Evolutionary conservation across 2,329 filamentous ascomycete genomes (phyloP).

Genomic region (Pyrenophora tritici-repentis): DNA sequence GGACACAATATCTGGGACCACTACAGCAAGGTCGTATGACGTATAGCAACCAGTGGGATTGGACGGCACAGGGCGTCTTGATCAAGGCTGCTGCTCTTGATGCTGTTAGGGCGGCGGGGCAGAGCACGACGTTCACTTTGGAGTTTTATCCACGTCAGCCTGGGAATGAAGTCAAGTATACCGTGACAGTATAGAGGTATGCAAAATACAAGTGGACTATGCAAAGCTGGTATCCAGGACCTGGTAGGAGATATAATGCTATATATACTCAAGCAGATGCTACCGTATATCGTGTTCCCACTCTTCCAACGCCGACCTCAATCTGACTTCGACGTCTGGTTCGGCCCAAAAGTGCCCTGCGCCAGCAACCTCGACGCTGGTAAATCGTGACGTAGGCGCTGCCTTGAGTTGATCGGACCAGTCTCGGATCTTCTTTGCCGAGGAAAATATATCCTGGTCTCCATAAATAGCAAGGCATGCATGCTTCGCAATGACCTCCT

Average conservation of each 20-base stretch:
- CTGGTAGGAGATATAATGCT: too few relatives aligned
- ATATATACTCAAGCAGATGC: too few relatives aligned
- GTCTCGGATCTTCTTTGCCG: slow-evolving; percentile 64
- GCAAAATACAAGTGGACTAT: too few relatives aligned
- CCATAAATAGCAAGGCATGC: slow-evolving; percentile 74
- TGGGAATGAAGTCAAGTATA: slow-evolving; percentile 58
- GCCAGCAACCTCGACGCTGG: slow-evolving; percentile 51
- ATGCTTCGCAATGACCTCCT: slow-evolving; percentile 31
- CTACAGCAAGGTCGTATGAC: slow-evolving; percentile 57
- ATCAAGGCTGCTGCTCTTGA: slow-evolving; percentile 54
- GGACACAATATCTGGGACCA: slow-evolving; percentile 59
- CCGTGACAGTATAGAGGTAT: slow-evolving; percentile 45
- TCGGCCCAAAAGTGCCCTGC: slow-evolving; percentile 60
- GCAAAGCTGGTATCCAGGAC: too few relatives aligned
- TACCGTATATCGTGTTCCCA: slow-evolving; percentile 39
- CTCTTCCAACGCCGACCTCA: slow-evolving; percentile 47
- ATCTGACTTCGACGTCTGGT: slow-evolving; percentile 44
- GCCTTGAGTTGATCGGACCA: slow-evolving; percentile 66
- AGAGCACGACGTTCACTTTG: slow-evolving; percentile 56
- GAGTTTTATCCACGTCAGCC: slow-evolving; percentile 61
- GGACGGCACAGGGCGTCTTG: slow-evolving; percentile 54
- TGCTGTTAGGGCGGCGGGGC: slow-evolving; percentile 53
- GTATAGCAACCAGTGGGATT: slow-evolving; percentile 59
- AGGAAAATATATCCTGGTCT: slow-evolving; percentile 74
- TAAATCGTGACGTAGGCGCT: slow-evolving; percentile 40